Evolutionary conservation across 148 eudicot species (phyloP), one percentile per base, ranked within the genome.

Genomic region (Polygonum aviculare): DNA sequence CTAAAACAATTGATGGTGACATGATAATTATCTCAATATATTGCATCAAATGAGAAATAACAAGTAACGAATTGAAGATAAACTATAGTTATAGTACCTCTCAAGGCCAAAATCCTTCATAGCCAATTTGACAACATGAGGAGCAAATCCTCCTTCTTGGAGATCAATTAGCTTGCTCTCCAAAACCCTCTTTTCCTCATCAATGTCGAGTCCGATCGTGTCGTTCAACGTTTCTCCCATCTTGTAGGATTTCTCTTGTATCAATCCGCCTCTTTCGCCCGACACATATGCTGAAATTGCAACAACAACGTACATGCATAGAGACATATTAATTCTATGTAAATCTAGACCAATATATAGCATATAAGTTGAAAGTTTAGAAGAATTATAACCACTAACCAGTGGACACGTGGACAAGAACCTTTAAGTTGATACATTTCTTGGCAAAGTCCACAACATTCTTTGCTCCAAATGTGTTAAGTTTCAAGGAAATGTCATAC

Each of bases 391-490:
- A 40, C 44, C 44, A 40, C 44, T 40, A 40, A 82, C 85, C 82
- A 2, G 92, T 89, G 2, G 92, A 89, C 1, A 89, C 87, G 49
- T 87, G 90, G 21, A 89, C 74, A 22, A 87, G 85, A 74, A 82
- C 72, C 75, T 84, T 86, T 22, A 89, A 35, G 1, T 82, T 84
- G 31, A 8, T 49, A 54, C 92, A 89, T 70, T 65, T 84, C 67
- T 84, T 82, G 2, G 90, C 86, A 26, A 85, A 89, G 52, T 89
- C 69, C 47, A 87, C 7, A 11, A 87, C 85, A 76, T 87, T 69
- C 47, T 41, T 79, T 3, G 90, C 84, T 40, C 92, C 92, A 38
- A 82, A 65, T 2, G 90, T 87, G 55, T 89, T 89, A 47, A 85
- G 82, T 11, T 47, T 72, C 50, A 89, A 60, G 14, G 90, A 80